phyloP scores from a whole-genome alignment of 2,329 filamentous ascomycete species.

The Incumbomyces delicatus region DNA sequence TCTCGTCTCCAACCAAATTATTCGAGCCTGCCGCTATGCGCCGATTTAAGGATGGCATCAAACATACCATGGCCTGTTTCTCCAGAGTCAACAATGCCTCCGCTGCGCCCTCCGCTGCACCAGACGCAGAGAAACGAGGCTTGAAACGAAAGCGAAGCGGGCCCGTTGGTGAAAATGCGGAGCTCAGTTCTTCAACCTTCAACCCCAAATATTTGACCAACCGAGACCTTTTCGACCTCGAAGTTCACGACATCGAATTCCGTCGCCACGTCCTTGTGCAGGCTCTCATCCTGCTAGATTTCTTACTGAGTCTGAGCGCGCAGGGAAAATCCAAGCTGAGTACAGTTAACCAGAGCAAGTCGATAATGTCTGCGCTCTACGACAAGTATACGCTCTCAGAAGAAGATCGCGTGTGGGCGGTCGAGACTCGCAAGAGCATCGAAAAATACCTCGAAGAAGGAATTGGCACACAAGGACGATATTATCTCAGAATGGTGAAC shows the following conservation, averaged over 20 bases:
- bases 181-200: slow-evolving; percentile 56
- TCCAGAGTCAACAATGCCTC: slow-evolving; percentile 56
- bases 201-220: slow-evolving; percentile 99
- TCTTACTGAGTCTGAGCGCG: slow-evolving; percentile 79
- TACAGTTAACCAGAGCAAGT: slow-evolving; percentile 63
- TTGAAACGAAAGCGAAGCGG: slow-evolving; percentile 64
- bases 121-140: slow-evolving; percentile 42
- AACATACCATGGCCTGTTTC: slow-evolving; percentile 62
- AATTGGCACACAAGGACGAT: slow-evolving; percentile 66
- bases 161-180: slow-evolving; percentile 7
- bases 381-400: slow-evolving; percentile 63
- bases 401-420: slow-evolving; percentile 81
- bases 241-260: slow-evolving; percentile 92
- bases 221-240: slow-evolving; percentile 86
- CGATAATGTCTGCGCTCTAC: slow-evolving; percentile 61
- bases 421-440: slow-evolving; percentile 66
- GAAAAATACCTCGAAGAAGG: slow-evolving; percentile 67
- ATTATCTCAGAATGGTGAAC: slow-evolving; percentile 94
- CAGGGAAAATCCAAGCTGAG: slow-evolving; percentile 67
- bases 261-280: slow-evolving; percentile 90
- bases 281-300: slow-evolving; percentile 87
- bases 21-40: slow-evolving; percentile 63
- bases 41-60: slow-evolving; percentile 53
- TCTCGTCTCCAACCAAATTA: slow-evolving; percentile 77
- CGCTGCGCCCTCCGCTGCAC: slow-evolving; percentile 50